These are phyloP conservation scores for Brassica nigra DNA, from an alignment of 345 rosid genomes.

Conservation along the genomic window DNA sequence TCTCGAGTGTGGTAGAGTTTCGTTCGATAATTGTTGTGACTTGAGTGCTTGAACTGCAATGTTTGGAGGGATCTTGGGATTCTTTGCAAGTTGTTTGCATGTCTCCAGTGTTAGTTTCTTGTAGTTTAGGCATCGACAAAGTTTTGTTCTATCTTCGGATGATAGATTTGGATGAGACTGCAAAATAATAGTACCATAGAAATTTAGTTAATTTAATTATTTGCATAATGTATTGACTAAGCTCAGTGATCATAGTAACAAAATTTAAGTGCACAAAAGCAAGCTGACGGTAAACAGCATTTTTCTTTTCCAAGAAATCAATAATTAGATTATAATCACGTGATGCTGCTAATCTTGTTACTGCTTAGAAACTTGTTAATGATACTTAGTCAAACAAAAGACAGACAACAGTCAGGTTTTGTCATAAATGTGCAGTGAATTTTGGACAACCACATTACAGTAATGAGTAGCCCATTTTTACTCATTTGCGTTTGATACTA, in stretches of 20 bases:
- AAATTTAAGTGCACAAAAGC: background rate
- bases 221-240: background rate
- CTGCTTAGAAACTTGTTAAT: background rate
- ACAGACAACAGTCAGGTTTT: conserved; percentile 22
- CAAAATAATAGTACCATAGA: conserved; percentile 17
- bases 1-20: conserved; percentile 15
- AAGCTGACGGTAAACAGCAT: background rate
- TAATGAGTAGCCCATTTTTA: background rate
- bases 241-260: conserved; percentile 9
- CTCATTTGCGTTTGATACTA: background rate
- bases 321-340: conserved; percentile 15
- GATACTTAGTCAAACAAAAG: conserved; percentile 13
- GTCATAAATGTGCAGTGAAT: conserved; percentile 23
- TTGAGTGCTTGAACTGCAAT: conserved; percentile 67
- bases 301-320: conserved; percentile 1
- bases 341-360: conserved; percentile 24
- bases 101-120: conserved; percentile 69
- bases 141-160: conserved; percentile 59
- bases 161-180: conserved; percentile 73
- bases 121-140: conserved; percentile 70
- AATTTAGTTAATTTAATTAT: background rate
- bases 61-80: conserved; percentile 79
- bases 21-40: conserved; percentile 48
- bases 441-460: conserved; percentile 1
- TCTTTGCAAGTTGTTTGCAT: conserved; percentile 77